Base-by-base conservation (phyloP, 768 basidiomycete genomes). In the Cystofilobasidium bisporidii region DNA sequence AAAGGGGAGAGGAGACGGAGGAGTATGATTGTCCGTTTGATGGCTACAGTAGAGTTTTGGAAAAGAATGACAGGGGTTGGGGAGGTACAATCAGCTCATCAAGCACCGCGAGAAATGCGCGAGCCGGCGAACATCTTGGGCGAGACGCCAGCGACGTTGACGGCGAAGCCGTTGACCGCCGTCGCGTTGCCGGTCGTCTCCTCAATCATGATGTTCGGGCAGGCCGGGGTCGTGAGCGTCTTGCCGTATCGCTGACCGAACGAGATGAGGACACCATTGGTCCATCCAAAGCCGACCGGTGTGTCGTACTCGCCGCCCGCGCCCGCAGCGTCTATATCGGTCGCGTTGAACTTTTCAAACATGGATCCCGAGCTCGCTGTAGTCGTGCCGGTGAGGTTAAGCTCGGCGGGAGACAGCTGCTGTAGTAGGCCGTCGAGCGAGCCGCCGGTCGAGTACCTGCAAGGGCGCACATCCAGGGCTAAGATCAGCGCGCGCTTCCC, bases 391-490 rank as follows among this genome's bases (percentile, higher is more conserved):
- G 62, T 69, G 0, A 64, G 50, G 50, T 59, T 69, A 24, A 64
- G 48, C 65, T 67, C 53, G 64, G 28, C 70, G 48, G 47, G 40
- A 17, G 91, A 83, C 28, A 94, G 80, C 67, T 84, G 83, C 26
- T 87, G 82, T 4, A 93, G 77, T 45, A 91, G 24, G 20, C 81
- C 82, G 0, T 84, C 81, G 53, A 97, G 87, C 4, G 85, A 85
- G 8, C 93, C 93, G 40, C 93, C 93, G 0, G 91, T 96, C 17
- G 88, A 85, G 71, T 85, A 83, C 88, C 88, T 88, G 33, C 12
- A 18, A 4, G 43, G 20, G 15, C n/a, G 50, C 41, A 14, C 20
- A 22, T 3, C 9, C 58, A 6, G 18, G 55, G 32, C 22, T n/a
- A 48, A 41, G 24, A 12, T 22, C 43, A 22, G 18, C 45, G 53